Evolutionary conservation across 2,329 filamentous ascomycete species (phyloP), one percentile per base, ranked within the genome.

Genomic region (Chrysosporium queenslandicum): DNA sequence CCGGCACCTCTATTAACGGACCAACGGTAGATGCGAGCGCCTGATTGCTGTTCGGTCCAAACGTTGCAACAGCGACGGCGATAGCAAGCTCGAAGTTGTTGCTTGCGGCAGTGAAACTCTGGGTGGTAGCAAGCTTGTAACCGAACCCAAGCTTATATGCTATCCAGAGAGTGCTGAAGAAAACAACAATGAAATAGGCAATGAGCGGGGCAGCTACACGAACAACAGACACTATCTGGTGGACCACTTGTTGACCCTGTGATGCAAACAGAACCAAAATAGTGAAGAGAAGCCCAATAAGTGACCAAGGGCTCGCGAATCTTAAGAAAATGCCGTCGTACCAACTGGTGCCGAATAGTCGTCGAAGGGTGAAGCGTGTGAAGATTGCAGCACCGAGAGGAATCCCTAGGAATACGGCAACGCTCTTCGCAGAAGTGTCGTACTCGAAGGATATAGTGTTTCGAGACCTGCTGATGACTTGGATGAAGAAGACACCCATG

Each of bases 61-160:
- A 94, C 0, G 84, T 84, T 0, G 88, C 85, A 2, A 94, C 82
- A 0, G 86, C 86, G 0, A 95, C 88, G 0, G 88, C 88, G 68
- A 95, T 94, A 0, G 89, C 87, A 21, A 95, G 72, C 71, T 95
- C 89, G 62, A 95, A 95, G 64, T 95, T 94, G 64, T 95, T 95
- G 65, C 88, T 94, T 0, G 87, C 86, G 0, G 87, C 90, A 0
- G 87, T 94, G 61, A 94, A 92, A 63, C 86, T 89, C 68, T 94
- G 87, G 1, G 87, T 91, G 9, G 78, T 76, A 1, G 78, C 77
- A 0, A 89, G 65, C 32, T 76, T 76, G 64, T 94, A 94, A 0
- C 80, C 81, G 54, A 89, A 89, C 0, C 87, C 85, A n/a, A 84
- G 68, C n/a, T 74, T 76, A 46, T 76, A 74, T 2, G 80, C 77